A percentile compares a stretch with the other conserved stretches of the same genome.
Evolutionary conservation across 331 rosid genomes (phyloP).

Genomic region (Pyrus hybrid): DNA sequence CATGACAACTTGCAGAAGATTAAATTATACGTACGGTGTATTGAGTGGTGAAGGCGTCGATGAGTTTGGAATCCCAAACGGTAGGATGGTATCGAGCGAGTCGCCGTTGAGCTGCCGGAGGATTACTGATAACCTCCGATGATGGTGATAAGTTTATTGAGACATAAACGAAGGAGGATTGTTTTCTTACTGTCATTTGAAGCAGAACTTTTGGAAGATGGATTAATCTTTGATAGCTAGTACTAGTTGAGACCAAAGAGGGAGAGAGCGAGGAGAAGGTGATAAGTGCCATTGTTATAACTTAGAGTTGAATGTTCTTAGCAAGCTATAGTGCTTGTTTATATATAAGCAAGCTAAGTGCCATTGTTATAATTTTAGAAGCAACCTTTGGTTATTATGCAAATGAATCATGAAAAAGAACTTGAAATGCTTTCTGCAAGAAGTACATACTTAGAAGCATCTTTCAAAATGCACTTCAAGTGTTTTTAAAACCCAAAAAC

Average conservation of each 20-base stretch:
- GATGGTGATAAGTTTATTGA: background rate
- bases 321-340: too few relatives aligned
- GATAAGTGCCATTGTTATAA: background rate
- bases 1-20: background rate
- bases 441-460: too few relatives aligned
- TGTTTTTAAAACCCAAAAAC: too few relatives aligned
- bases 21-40: background rate
- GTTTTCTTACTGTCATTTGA: background rate
- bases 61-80: conserved; percentile 18
- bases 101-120: background rate
- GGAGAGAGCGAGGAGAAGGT: background rate
- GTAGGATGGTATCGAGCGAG: conserved; percentile 28
- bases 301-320: background rate
- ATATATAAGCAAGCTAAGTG: too few relatives aligned
- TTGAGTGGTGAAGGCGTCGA: conserved; percentile 13
- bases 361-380: too few relatives aligned
- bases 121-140: background rate
- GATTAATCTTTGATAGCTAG: background rate
- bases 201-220: background rate
- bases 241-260: background rate
- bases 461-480: too few relatives aligned
- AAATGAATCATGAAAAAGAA: too few relatives aligned
- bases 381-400: too few relatives aligned
- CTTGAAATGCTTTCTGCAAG: too few relatives aligned
- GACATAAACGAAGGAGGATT: background rate